phyloP scores from a whole-genome alignment of 805 yeast genomes.

The Ogataea pini region DNA sequence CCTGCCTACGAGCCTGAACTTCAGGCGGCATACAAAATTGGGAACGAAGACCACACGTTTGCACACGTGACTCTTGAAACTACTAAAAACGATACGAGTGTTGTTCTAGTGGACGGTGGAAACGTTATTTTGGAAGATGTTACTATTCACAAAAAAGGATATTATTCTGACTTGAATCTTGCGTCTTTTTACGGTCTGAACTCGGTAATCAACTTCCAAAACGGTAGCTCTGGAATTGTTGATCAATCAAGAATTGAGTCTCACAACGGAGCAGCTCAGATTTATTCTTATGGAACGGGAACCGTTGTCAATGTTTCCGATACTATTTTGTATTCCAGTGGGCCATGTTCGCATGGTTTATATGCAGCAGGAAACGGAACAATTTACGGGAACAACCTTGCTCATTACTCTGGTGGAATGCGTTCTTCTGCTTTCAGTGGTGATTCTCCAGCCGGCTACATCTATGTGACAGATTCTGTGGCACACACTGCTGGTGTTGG shows the following conservation, averaged over 20 bases:
- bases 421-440: conserved; percentile 11
- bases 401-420: conserved; percentile 9
- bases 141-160: neutral
- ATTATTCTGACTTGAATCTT: conserved; percentile 6
- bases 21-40: neutral
- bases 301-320: conserved; percentile 8
- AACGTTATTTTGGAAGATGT: conserved; percentile 4
- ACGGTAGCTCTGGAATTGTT: conserved; percentile 5
- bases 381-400: conserved; percentile 2
- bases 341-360: conserved; percentile 8
- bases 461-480: conserved; percentile 5
- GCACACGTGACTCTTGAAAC: neutral
- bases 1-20: conserved; percentile 6
- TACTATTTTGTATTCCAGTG: conserved; percentile 9
- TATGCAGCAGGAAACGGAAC: conserved; percentile 10
- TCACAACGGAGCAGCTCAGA: conserved; percentile 11
- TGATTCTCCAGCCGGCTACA: conserved; percentile 9
- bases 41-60: neutral
- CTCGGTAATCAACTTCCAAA: conserved; percentile 7
- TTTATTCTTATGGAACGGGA: conserved; percentile 7
- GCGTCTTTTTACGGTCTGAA: conserved; percentile 9
- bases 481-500: conserved; percentile 10
- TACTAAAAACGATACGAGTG: conserved; percentile 6
- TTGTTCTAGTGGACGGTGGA: neutral
- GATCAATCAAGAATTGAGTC: neutral